Base-by-base conservation (phyloP, 2,329 filamentous ascomycete genomes). In the Xylaria sp. region DNA sequence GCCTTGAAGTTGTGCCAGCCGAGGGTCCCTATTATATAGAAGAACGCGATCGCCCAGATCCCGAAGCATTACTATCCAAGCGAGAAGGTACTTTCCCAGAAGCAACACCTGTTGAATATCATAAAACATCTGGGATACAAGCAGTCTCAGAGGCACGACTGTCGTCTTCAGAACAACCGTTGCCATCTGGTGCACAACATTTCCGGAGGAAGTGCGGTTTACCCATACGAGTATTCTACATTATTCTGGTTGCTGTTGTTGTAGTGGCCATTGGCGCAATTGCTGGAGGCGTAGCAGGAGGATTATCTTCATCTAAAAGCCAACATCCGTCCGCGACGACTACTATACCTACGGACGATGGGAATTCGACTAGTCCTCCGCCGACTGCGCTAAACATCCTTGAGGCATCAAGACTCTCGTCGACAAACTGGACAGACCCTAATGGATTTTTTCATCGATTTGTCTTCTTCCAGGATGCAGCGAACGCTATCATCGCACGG, bases 381-480 rank as follows among this genome's bases (percentile, higher is more conserved):
- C 34, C 53, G 14, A 61, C 54, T 7, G 45, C 45, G 12, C 63
- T 56, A 11, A 14, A 58, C 47, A 30, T 63, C 7, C 69, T 75
- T 17, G 54, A 27, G 4, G 59, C 32, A 27, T 76, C 74, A 7
- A 70, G 71, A 55, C 65, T 77, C 14, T 66, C 74, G 3, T 70
- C 74, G 7, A 71, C 74, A 4, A 77, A 77, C 63, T 77, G 73
- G 73, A 77, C 74, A 3, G 73, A 76, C 30, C 50, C 69, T 4
- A 50, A 69, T 19, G 73, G 71, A 14, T 53, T 56, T 24, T 42
- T 21, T 14, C 72, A 74, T 36, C 60, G 74, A 34, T 70, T 64
- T 19, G 71, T 77, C 53, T 76, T 75, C 63, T 77, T 77, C 58
- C 75, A 77, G 61, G 75, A 77, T 51, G 56, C 68, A 0, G 65